Percentiles rank a stretch among this genome's conserved stretches.
Evolutionary conservation across 2,329 filamentous ascomycete genomes (phyloP).

Genomic region (Diaporthe velutina): DNA sequence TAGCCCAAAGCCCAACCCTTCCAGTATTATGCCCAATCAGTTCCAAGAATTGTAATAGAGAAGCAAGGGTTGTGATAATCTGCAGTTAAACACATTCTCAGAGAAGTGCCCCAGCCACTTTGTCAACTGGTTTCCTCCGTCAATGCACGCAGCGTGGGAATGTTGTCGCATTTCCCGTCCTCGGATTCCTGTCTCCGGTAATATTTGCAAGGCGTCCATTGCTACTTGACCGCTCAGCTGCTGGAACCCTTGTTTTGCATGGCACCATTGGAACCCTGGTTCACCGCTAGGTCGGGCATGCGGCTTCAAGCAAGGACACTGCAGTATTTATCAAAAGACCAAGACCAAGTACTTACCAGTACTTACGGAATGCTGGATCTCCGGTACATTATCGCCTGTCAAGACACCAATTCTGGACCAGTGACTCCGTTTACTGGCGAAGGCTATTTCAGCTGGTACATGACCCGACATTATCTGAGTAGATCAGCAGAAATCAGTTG

Average conservation of each 20-base stretch:
- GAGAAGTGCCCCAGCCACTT: not conserved
- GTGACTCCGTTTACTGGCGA: not conserved
- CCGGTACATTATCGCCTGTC: not conserved
- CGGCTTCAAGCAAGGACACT: not conserved
- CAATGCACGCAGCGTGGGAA: not conserved
- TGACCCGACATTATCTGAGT: not conserved
- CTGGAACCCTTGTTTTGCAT: too few relatives aligned
- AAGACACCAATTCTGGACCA: not conserved
- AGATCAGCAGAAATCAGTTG: not conserved
- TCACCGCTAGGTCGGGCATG: too few relatives aligned
- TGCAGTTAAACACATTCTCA: not conserved
- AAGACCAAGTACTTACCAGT: not conserved
- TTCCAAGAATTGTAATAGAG: not conserved
- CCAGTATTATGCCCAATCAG: not conserved
- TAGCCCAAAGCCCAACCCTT: fast-evolving
- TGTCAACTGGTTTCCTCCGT: not conserved
- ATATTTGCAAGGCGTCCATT: too few relatives aligned
- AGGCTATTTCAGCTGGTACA: not conserved
- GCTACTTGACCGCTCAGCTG: too few relatives aligned
- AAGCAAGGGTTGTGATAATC: not conserved
- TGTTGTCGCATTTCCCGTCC: too few relatives aligned
- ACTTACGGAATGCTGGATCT: not conserved
- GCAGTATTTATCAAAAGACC: not conserved
- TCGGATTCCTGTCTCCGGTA: not conserved
- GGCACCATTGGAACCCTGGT: too few relatives aligned